phyloP scores from a whole-genome alignment of 2,329 filamentous ascomycete genomes.

The Microsporum ferrugineum region DNA sequence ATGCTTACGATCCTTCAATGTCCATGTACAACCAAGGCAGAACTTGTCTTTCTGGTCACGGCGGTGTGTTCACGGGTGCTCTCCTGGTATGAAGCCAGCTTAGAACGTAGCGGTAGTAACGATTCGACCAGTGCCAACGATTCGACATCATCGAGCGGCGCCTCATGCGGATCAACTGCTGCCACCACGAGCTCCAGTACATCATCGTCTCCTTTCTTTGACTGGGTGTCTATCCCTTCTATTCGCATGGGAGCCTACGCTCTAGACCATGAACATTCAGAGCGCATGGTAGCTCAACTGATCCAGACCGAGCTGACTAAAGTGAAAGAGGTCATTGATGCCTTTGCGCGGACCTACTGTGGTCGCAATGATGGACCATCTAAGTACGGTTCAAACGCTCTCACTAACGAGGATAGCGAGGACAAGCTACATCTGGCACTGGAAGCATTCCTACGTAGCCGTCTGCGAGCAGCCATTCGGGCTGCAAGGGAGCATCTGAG shows the following conservation, averaged over 20 bases:
- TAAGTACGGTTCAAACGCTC: not conserved
- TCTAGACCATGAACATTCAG: not conserved
- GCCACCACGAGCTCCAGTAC: not conserved
- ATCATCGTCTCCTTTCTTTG: not conserved
- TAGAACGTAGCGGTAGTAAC: not conserved
- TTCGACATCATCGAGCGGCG: not conserved
- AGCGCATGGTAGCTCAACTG: not conserved
- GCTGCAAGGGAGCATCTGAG: not conserved
- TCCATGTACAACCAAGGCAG: not conserved
- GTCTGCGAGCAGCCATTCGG: not conserved
- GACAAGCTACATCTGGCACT: not conserved
- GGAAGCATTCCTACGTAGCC: not conserved
- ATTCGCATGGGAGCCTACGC: not conserved
- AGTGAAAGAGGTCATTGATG: not conserved
- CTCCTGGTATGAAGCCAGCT: not conserved
- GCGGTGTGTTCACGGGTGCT: not conserved
- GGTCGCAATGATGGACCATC: not conserved
- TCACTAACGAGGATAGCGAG: not conserved
- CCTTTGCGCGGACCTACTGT: not conserved
- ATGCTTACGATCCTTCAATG: not conserved
- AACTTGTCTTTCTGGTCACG: not conserved
- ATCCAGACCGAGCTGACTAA: not conserved
- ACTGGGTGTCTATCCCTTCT: not conserved
- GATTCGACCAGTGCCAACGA: not conserved
- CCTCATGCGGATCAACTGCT: not conserved